phyloP scores from a whole-genome alignment of 768 basidiomycete genomes.

The Calocybe cyanea region DNA sequence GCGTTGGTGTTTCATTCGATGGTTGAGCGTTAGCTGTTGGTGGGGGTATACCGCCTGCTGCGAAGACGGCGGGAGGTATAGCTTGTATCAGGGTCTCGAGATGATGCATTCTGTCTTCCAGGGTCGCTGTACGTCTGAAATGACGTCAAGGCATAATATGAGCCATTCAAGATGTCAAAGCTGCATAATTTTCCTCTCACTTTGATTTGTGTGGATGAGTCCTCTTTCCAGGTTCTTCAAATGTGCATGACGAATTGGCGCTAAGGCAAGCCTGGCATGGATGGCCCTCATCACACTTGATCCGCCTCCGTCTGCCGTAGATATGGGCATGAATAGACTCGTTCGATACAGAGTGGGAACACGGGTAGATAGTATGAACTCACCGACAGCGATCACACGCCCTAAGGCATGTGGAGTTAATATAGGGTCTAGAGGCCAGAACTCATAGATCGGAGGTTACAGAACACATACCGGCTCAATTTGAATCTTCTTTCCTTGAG shows the following conservation, averaged over 20 bases:
- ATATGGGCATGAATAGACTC: constrained; percentile 1
- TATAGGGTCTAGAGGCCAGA: neutral
- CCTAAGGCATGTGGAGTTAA: constrained; percentile 33
- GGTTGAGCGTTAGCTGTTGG: constrained; percentile 25
- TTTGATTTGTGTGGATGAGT: constrained; percentile 88
- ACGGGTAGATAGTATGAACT: constrained; percentile 26
- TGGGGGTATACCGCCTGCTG: constrained; percentile 45
- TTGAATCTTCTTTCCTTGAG: constrained; percentile 85
- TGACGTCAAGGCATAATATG: constrained; percentile 5
- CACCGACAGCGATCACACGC: constrained; percentile 91
- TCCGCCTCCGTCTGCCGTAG: constrained; percentile 62
- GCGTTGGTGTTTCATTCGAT: constrained; percentile 23
- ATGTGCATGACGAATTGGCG: constrained; percentile 78
- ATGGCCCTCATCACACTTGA: constrained; percentile 87
- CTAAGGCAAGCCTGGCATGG: constrained; percentile 87
- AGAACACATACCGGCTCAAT: constrained; percentile 64
- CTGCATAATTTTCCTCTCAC: constrained; percentile 36
- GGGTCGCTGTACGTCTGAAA: constrained; percentile 71
- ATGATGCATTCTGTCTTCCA: constrained; percentile 88
- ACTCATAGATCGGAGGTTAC: neutral
- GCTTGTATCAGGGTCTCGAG: constrained; percentile 82
- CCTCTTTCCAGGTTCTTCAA: constrained; percentile 84
- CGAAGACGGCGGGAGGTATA: constrained; percentile 78
- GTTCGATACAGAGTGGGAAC: neutral
- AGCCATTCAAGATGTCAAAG: neutral